Evolutionary conservation across 345 rosid species (phyloP).

Genomic region (Linum tenue): DNA sequence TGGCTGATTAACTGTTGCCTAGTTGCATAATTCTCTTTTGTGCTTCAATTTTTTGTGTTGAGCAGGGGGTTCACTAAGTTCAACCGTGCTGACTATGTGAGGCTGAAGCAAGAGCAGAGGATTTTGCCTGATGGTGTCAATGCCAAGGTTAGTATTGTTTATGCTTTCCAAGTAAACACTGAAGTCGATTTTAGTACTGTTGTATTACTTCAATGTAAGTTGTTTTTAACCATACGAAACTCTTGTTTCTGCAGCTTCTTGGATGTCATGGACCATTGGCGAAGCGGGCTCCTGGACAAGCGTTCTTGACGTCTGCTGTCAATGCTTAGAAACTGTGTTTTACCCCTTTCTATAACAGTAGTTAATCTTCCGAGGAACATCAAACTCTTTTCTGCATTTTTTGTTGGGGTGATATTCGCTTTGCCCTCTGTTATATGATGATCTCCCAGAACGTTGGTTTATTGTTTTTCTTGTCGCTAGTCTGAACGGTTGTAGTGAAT

Average conservation of each 20-base stretch:
- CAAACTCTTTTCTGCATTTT: no score
- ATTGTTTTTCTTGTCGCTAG: no score
- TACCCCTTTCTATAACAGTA: neutral
- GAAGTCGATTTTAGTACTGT: neutral
- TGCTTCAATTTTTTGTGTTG: no score
- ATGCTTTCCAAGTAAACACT: neutral
- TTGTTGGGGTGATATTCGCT: no score
- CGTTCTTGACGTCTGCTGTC: neutral
- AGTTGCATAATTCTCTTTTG: no score
- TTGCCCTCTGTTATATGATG: no score
- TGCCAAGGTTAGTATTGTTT: neutral
- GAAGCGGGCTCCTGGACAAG: neutral
- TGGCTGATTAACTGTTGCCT: no score
- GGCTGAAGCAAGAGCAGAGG: neutral
- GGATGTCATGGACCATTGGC: neutral
- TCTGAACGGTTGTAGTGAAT: no score
- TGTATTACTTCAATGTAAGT: neutral
- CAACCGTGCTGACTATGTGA: neutral
- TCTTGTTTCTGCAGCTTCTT: neutral
- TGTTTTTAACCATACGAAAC: neutral
- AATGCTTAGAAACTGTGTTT: neutral
- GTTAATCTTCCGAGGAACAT: neutral
- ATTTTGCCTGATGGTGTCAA: neutral
- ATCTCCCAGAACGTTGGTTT: no score
- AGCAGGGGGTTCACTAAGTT: neutral